phyloP scores from a whole-genome alignment of 2,329 filamentous ascomycete genomes.

The Stagonosporopsis cucurbitacearum region DNA sequence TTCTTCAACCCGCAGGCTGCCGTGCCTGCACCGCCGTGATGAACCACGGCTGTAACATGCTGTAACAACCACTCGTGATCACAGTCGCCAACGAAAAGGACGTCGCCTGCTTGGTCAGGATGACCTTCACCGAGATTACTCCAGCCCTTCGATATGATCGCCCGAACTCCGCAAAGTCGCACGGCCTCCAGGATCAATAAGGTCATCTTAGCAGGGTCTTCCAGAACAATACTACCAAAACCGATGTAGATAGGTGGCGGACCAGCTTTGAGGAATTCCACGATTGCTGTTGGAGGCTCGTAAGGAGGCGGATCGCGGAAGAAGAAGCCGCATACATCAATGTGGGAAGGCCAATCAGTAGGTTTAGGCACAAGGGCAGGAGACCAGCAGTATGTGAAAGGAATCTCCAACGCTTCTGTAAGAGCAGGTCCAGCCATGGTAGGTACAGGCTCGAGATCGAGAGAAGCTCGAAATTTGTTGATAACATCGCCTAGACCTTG shows the following conservation, averaged over 20 bases:
- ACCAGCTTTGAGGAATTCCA: constrained; percentile 56
- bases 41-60: constrained; percentile 77
- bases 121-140: constrained; percentile 36
- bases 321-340: constrained; percentile 55
- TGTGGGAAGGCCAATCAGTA: constrained; percentile 24
- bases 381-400: constrained; percentile 57
- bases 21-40: constrained; percentile 87
- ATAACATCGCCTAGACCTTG: constrained; percentile 57
- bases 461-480: constrained; percentile 50
- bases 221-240: constrained; percentile 64
- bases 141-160: constrained; percentile 63
- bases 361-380: constrained; percentile 42
- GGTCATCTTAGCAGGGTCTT: constrained; percentile 56
- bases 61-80: constrained; percentile 89
- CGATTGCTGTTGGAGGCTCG: constrained; percentile 49
- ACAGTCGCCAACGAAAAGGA: constrained; percentile 69
- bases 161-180: constrained; percentile 44
- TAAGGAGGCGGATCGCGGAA: constrained; percentile 51
- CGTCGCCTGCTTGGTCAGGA: constrained; percentile 36
- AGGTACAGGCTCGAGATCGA: constrained; percentile 52
- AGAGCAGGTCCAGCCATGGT: constrained; percentile 48
- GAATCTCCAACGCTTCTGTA: constrained; percentile 47
- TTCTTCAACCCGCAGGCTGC: constrained; percentile 79
- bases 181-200: constrained; percentile 57
- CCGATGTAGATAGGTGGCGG: constrained; percentile 62